Evolutionary conservation across 1,284 basidiomycete genomes (phyloP), one percentile per base, ranked within the genome.

Genomic region (Volvariella volvacea): DNA sequence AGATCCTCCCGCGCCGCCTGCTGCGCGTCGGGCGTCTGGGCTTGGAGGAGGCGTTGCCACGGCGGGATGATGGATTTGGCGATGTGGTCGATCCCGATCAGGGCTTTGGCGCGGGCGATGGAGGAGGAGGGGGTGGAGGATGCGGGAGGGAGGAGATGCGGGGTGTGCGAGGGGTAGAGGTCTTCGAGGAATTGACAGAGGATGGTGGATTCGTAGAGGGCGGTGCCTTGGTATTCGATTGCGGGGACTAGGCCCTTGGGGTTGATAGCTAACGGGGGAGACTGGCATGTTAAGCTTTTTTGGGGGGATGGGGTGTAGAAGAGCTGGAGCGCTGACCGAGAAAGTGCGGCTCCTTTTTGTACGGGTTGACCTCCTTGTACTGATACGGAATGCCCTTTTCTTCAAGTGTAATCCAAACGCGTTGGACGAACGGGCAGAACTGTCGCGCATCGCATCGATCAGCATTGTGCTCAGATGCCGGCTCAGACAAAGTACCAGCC

Each of bases 371-470:
- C 56, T 85, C 77, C 49, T 71, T 71, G 56, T 80, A 80, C 50
- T 81, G 76, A 54, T 83, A 83, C 1, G 74, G 74, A 22, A 83
- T 75, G 0, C 71, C 70, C 48, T 70, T 74, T 53, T 83, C 80
- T 53, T 85, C 82, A n/a, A 86, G 66, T 0, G 71, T 60, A 39
- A 84, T 78, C 83, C 83, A 87, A 2, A 67, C 67, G n/a, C 82
- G 65, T 51, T 83, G 80, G 4, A 80, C 80, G 49, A 70, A 86
- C 1, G 82, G 83, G 52, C 83, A 84, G 59, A 85, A 85, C 78
- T 80, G 45, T 4, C 12, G 25, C 33, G 14, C 4, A 14, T 16
- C 20, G 4, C 20, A 22, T 40, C 39, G 22, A 22, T 40, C 16
- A 20, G n/a, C 9, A 16, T 22, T 19, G 39, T 19, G 30, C 9